Conservation (phyloP, 352 stramenopile genomes). For the Pythium pyrilobum region DNA sequence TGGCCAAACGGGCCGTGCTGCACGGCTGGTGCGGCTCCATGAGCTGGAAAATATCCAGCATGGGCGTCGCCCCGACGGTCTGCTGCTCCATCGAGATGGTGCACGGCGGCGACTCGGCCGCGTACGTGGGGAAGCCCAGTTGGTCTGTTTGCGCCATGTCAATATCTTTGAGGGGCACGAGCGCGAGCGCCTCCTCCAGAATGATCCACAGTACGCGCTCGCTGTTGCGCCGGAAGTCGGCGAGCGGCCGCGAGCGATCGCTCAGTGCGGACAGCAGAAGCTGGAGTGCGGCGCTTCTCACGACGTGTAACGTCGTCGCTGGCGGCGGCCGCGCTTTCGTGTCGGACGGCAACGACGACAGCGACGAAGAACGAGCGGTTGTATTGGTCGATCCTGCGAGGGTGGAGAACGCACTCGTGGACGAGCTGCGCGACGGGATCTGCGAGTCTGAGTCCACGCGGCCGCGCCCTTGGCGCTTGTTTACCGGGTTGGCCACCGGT, state of each 20-base stretch:
- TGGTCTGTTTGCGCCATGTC: too few species aligned
- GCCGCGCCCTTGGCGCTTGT: too few species aligned
- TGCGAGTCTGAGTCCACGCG: too few species aligned
- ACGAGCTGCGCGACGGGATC: not conserved
- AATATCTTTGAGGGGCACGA: constrained; percentile 4
- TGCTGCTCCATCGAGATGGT: constrained; percentile 17
- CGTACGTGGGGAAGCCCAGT: not conserved
- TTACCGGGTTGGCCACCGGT: too few species aligned
- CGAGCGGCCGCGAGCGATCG: not conserved
- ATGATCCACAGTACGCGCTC: constrained; percentile 47
- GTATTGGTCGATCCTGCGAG: not conserved
- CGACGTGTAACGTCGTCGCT: not conserved
- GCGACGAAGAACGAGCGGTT: not conserved
- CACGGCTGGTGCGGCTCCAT: constrained; percentile 16
- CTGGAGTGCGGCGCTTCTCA: constrained; percentile 3
- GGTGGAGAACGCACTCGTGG: not conserved
- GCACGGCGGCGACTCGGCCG: not conserved
- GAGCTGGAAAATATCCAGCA: constrained; percentile 25
- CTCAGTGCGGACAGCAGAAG: constrained; percentile 5
- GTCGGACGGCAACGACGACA: not conserved
- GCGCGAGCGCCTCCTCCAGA: constrained; percentile 31
- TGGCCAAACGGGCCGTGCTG: not conserved
- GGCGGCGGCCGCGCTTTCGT: not conserved
- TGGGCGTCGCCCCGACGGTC: not conserved
- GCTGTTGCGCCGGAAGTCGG: constrained; percentile 29